Conservation (phyloP, 1,284 basidiomycete genomes). For the Phylloporus sp. region DNA sequence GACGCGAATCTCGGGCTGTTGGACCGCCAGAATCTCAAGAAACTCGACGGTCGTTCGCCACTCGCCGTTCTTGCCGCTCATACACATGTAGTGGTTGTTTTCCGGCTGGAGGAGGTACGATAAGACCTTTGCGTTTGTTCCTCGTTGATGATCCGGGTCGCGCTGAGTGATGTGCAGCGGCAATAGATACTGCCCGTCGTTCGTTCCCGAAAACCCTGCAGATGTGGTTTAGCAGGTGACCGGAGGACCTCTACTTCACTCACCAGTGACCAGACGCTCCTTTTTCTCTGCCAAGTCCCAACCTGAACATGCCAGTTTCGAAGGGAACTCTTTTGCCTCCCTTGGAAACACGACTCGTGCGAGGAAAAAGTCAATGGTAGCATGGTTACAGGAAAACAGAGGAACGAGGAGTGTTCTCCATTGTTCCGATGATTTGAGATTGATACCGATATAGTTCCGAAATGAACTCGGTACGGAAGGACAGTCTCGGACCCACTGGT, state of each 20-base stretch:
- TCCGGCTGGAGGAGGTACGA: constrained; percentile 47
- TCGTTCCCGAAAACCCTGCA: constrained; percentile 26
- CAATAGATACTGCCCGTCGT: constrained; percentile 17
- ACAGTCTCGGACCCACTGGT: constrained; percentile 41
- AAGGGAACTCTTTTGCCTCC: constrained; percentile 47
- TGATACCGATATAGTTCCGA: constrained; percentile 40
- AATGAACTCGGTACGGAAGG: constrained; percentile 26
- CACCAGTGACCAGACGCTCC: constrained; percentile 10
- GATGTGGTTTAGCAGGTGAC: no score
- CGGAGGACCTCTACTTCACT: not conserved
- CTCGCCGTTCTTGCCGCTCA: constrained; percentile 23
- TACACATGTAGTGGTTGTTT: constrained; percentile 43
- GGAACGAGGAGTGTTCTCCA: constrained; percentile 36
- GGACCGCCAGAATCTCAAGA: constrained; percentile 37
- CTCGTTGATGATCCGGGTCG: constrained; percentile 17
- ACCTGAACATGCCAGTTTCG: constrained; percentile 49
- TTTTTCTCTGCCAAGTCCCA: constrained; percentile 53
- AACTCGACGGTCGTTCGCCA: constrained; percentile 36
- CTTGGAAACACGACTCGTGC: constrained; percentile 25
- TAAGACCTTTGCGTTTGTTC: constrained; percentile 44
- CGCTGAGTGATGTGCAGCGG: constrained; percentile 16
- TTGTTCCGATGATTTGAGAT: constrained; percentile 45
- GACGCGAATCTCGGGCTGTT: constrained; percentile 45
- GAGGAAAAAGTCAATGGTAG: constrained; percentile 52
- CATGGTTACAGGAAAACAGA: constrained; percentile 42